phyloP scores from a whole-genome alignment of 805 yeast genomes.

The Soucietia sequanensis region DNA sequence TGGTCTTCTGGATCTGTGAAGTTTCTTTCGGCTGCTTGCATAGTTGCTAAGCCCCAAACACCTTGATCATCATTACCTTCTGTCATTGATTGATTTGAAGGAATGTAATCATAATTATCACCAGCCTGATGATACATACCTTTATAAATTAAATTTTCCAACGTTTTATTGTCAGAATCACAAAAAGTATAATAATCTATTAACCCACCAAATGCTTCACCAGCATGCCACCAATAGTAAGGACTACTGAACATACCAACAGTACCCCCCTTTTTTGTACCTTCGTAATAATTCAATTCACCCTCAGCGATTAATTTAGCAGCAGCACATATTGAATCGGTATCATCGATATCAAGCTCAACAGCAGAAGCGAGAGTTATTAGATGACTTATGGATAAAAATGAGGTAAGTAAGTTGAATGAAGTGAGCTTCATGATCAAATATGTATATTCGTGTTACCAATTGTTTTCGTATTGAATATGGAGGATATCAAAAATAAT shows the following conservation, averaged over 20 bases:
- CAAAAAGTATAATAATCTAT: conserved; percentile 41
- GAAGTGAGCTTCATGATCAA: too few species aligned
- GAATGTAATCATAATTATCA: conserved; percentile 39
- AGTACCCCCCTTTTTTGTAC: conserved; percentile 40
- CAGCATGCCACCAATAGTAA: conserved; percentile 55
- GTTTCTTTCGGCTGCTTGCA: conserved; percentile 47
- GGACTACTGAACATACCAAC: conserved; percentile 46
- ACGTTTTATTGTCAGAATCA: conserved; percentile 29
- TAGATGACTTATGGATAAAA: too few species aligned
- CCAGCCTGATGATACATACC: conserved; percentile 48
- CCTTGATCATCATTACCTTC: conserved; percentile 55
- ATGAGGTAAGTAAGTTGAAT: too few species aligned
- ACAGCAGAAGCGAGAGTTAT: conserved; percentile 29
- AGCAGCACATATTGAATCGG: conserved; percentile 41
- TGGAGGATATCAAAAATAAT: too few species aligned
- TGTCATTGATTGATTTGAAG: conserved; percentile 44
- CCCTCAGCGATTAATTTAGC: conserved; percentile 36
- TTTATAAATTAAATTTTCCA: conserved; percentile 26
- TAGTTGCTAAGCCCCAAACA: conserved; percentile 49
- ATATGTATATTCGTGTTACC: too few species aligned
- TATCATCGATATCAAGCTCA: conserved; percentile 36
- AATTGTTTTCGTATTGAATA: too few species aligned
- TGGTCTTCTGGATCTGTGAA: conserved; percentile 57
- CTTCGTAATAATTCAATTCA: conserved; percentile 46
- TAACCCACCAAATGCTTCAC: conserved; percentile 50